Base-by-base conservation (phyloP, 768 basidiomycete species). In the Tricholoma matsutake region DNA sequence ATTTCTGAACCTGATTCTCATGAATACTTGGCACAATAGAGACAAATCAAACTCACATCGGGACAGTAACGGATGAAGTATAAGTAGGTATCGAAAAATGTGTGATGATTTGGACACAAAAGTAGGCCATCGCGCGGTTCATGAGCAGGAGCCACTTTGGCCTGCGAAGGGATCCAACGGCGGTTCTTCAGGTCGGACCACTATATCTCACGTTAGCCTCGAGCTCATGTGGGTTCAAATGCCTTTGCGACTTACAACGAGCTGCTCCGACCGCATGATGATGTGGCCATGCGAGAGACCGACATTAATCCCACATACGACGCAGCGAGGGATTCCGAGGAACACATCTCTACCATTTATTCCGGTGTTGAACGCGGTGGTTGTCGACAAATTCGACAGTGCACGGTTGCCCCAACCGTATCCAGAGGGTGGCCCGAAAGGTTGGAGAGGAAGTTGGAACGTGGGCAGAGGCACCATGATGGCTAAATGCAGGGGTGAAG, bases 1-100 rank as follows among this genome's bases (percentile, higher is more conserved):
- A 73, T 57, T 67, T 69, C 22, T 58, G 54, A 45, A 61, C 53
- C 65, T 69, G 61, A 63, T 64, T 59, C 14, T 54, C 45, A 41
- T 70, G 53, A 65, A 63, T 63, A 59, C 54, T 61, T 62, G 37
- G 34, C 47, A 28, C 62, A 49, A 66, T 55, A 25, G 13, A 59
- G 56, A 63, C 58, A 61, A 54, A 47, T 51, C 47, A 64, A 62
- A 60, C 69, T 67, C 60, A 69, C 72, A 14, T 69, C 60, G 1
- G 70, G 70, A 16, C 65, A 10, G 64, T 58, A 73, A 25, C 69
- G 69, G 7, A 73, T 72, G 54, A 72, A 73, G 57, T 67, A 73
- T 7, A 0, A 0, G 58, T 68, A 68, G 20, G 6, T 1, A 53
- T 70, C 57, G 56, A 74, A 75, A 4, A 0, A 2, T 2, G 0